Percentiles rank a stretch among this genome's conserved stretches.
Evolutionary conservation across 2,329 filamentous ascomycete species (phyloP).

Genomic region (Fusarium coffeatum): DNA sequence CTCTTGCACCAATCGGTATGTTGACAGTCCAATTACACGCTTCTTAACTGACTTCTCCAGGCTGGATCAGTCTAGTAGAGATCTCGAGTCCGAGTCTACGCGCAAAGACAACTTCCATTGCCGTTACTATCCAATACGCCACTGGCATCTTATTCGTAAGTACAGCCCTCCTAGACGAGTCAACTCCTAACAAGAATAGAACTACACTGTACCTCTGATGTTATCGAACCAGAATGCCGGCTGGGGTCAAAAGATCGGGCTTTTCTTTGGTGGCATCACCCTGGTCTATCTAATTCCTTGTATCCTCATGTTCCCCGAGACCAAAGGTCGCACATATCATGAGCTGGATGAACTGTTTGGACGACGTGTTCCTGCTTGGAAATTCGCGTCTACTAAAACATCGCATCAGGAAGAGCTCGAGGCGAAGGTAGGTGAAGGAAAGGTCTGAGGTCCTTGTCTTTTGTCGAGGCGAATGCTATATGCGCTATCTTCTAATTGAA

Average conservation of each 20-base stretch:
- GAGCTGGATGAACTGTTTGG: not conserved
- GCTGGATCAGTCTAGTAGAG: not conserved
- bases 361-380: too few relatives aligned
- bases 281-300: not conserved
- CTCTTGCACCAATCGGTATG: not conserved
- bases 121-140: not conserved
- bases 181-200: not conserved
- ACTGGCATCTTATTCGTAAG: not conserved
- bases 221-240: not conserved
- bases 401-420: not conserved
- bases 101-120: not conserved
- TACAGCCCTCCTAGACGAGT: fast-evolving
- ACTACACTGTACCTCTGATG: not conserved
- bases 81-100: not conserved
- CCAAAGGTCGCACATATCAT: not conserved
- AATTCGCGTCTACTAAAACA: not conserved
- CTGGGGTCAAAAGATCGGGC: not conserved
- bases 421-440: not conserved
- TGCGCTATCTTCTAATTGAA: too few relatives aligned
- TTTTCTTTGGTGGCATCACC: not conserved
- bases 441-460: not conserved
- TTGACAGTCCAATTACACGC: too few relatives aligned
- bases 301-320: not conserved
- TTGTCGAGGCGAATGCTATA: too few relatives aligned
- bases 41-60: not conserved